These are phyloP conservation scores for Fusarium irregulare DNA, from an alignment of 2,329 filamentous ascomycete species.

Conservation along the genomic window DNA sequence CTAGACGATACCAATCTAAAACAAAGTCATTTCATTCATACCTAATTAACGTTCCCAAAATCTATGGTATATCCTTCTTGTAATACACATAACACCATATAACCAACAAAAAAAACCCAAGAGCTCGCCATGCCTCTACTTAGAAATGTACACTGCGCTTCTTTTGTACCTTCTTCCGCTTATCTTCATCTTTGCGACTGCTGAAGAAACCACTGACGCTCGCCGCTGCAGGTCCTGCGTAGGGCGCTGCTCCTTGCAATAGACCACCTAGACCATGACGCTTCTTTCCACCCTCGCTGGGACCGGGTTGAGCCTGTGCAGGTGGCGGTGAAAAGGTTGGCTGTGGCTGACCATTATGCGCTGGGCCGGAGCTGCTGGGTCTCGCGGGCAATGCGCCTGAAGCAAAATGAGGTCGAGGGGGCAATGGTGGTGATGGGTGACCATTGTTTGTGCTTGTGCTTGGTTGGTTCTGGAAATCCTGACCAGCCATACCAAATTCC, in stretches of 20 bases:
- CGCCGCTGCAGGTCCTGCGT: slow-evolving; percentile 55
- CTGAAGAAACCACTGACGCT: slow-evolving; percentile 60
- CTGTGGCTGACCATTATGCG: slow-evolving; percentile 36
- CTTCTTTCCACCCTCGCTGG: slow-evolving; percentile 39
- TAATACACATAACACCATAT: slow-evolving; percentile 22
- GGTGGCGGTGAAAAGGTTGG: slow-evolving; percentile 41
- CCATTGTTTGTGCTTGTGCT: slow-evolving; percentile 1
- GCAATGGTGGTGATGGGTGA: slow-evolving; percentile 50
- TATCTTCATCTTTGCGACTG: slow-evolving; percentile 52
- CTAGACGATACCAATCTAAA: background rate
- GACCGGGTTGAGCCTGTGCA: slow-evolving; percentile 35
- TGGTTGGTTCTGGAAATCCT: slow-evolving; percentile 49
- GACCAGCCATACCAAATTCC: slow-evolving; percentile 71
- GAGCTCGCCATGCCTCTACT: background rate
- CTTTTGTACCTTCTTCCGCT: slow-evolving; percentile 58
- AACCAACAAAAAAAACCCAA: slow-evolving; percentile 1
- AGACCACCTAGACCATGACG: slow-evolving; percentile 47
- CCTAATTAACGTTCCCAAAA: slow-evolving; percentile 10
- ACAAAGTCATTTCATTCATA: slow-evolving; percentile 12
- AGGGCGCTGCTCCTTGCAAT: slow-evolving; percentile 46
- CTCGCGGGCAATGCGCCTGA: slow-evolving; percentile 52
- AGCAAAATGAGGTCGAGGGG: slow-evolving; percentile 46
- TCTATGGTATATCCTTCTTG: slow-evolving; percentile 45
- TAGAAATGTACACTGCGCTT: slow-evolving; percentile 62
- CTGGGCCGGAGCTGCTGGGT: slow-evolving; percentile 62